Base-by-base conservation (phyloP, 768 basidiomycete species). In the Auriscalpium microsporum region DNA sequence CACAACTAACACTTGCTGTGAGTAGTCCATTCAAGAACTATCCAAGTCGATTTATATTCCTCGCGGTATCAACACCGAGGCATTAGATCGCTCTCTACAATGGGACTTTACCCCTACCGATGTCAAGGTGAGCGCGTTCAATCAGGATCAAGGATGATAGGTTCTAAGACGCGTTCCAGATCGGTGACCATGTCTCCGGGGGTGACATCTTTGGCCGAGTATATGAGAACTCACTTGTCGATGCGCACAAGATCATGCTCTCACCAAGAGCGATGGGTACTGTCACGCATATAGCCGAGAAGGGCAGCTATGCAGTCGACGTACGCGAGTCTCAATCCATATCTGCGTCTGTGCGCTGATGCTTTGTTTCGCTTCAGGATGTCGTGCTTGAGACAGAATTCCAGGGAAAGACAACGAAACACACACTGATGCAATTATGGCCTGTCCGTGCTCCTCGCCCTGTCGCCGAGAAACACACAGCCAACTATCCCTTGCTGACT, bases 21-120 rank as follows among this genome's bases (percentile, higher is more conserved):
- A 13, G 40, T 67, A 81, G 86, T 83, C 88, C 37, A 99, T 99
- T 63, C 93, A 94, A 82, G 91, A 96, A 66, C 79, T 90, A 44
- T 97, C 96, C 46, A 88, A 97, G 65, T 96, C 93, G n/a, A 99
- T 99, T 66, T 99, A 99, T 72, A 98, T 99, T 59, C 96, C 96
- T 61, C 88, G 94, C 65, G 96, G 96, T 54, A 98, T 99, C 72
- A 98, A 98, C 73, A 98, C 96, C 36, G 84, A 94, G 61, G 90
- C 94, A 23, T 81, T 99, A 28, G 90, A 93, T 68, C 84, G 96
- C 50, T 77, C 77, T 17, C 71, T 94, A 58, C 77, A 90, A 68
- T 99, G 96, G 96, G 96, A 99, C 69, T 99, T 98, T 70, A 87
- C 81, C 51, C 94, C 94, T 9, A 73, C 80, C 10, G 75, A 80